Evolutionary conservation across 257 asterid species (phyloP).

Genomic region (Perilla frutescens): DNA sequence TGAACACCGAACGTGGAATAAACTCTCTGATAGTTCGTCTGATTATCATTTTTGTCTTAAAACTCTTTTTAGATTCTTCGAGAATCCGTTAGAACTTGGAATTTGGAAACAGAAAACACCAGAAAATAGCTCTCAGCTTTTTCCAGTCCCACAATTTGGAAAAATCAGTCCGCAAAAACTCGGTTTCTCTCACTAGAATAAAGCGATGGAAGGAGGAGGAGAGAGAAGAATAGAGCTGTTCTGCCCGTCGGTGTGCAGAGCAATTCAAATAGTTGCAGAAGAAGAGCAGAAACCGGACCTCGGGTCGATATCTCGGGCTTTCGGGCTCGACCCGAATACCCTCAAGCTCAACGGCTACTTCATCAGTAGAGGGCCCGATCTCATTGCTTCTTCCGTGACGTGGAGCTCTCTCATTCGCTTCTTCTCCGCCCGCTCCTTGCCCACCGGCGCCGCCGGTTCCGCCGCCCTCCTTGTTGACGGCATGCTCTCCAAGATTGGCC

Average conservation of each 20-base stretch:
- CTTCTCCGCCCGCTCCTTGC: slow-evolving; percentile 71
- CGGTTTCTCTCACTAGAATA: neutral
- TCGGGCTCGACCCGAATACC: slow-evolving; percentile 73
- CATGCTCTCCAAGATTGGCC: slow-evolving; percentile 60
- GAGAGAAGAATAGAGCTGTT: slow-evolving; percentile 52
- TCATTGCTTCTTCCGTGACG: slow-evolving; percentile 81
- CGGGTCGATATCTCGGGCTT: slow-evolving; percentile 71
- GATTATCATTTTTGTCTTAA: neutral
- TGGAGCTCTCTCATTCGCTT: slow-evolving; percentile 84
- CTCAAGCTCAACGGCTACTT: slow-evolving; percentile 88
- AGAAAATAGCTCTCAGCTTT: neutral
- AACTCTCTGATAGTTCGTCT: too few species aligned
- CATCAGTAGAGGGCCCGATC: slow-evolving; percentile 75
- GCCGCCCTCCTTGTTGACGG: slow-evolving; percentile 68
- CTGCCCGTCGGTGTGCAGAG: slow-evolving; percentile 59
- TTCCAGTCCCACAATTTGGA: neutral
- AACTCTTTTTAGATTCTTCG: slow-evolving; percentile 39
- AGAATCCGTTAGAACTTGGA: slow-evolving; percentile 45
- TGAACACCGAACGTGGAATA: too few species aligned
- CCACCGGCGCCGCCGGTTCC: slow-evolving; percentile 67
- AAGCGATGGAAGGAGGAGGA: slow-evolving; percentile 40
- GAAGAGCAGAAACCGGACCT: slow-evolving; percentile 77
- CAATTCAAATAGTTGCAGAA: slow-evolving; percentile 48
- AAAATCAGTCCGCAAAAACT: neutral
- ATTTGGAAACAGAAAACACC: neutral